Base-by-base conservation (phyloP, 2,329 filamentous ascomycete species). In the Aspergillus glaucus region DNA sequence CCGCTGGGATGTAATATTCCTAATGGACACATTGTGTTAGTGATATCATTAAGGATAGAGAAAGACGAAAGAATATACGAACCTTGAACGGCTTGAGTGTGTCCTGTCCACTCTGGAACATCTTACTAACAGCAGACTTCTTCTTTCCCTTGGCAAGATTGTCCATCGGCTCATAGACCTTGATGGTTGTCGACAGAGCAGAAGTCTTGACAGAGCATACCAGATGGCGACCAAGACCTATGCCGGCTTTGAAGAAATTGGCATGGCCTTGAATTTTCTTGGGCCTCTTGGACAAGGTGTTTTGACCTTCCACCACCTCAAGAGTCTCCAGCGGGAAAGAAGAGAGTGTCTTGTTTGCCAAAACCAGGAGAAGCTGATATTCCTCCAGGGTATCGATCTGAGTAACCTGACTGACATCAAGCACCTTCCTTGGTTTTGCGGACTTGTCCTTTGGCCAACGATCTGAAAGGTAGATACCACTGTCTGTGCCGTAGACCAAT, bases 101-200 rank as follows among this genome's bases (percentile, higher is more conserved):
- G 68, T 98, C 93, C 67, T 96, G 91, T 7, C 90, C 89, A 56
- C 81, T 85, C 53, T 89, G 89, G 72, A 98, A 92, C 84, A 98
- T 95, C 74, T 94, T 95, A 57, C 88, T 86, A 51, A 98, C 85
- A 15, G 93, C 92, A 62, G 91, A 93, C 66, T 95, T 94, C 75
- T 94, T 96, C 76, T 93, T 94, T 50, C 88, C 88, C 74, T 91
- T 93, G 47, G 87, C 86, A 78, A 95, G 86, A 53, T 89, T 87
- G 65, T 97, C 93, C 72, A 95, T 95, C 1, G 93, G 93, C 72
- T 98, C 92, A 70, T 89, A 97, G n/a, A 97, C 93, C 72, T 97
- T 97, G 76, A 98, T 95, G 2, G 92, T 97, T 12, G 89, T 95
- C 46, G 89, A 95, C 28, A 97, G 76, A 3, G 91, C 88, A 15